Evolutionary conservation across 2,329 filamentous ascomycete species (phyloP).

Genomic region (Calycina marina): DNA sequence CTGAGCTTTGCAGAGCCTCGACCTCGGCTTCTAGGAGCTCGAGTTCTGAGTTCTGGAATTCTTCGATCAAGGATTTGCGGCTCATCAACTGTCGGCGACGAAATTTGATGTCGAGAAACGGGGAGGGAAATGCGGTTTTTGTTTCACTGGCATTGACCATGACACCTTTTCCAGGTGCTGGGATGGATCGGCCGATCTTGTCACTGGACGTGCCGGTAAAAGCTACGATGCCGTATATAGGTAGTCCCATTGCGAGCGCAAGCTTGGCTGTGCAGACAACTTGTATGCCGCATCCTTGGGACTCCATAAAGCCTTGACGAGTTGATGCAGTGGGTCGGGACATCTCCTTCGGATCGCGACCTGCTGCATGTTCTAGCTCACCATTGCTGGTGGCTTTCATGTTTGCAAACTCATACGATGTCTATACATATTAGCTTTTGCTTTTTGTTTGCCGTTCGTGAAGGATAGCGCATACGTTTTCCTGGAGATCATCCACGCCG

Average conservation of each 20-base stretch:
- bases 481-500: slow-evolving; percentile 94
- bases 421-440: neutral
- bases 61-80: neutral
- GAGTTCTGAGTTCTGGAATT: neutral
- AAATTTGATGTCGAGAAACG: slow-evolving; percentile 90
- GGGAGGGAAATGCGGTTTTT: slow-evolving; percentile 76
- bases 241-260: slow-evolving; percentile 91
- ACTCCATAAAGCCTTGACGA: slow-evolving; percentile 95
- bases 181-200: slow-evolving; percentile 94
- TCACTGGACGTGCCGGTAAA: slow-evolving; percentile 89
- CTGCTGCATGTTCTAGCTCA: slow-evolving; percentile 85
- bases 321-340: slow-evolving; percentile 91
- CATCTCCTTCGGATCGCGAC: slow-evolving; percentile 89
- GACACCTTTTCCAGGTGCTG: slow-evolving; percentile 88
- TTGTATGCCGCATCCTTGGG: slow-evolving; percentile 90
- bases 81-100: slow-evolving; percentile 74
- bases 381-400: slow-evolving; percentile 98
- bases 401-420: slow-evolving; percentile 93
- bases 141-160: slow-evolving; percentile 84
- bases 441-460: no score
- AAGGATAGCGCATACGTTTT: slow-evolving; percentile 47
- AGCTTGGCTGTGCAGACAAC: slow-evolving; percentile 92
- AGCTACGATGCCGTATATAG: slow-evolving; percentile 84
- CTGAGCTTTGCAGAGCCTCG: neutral
- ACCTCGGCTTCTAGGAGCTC: neutral